A percentile compares a stretch with the other conserved stretches of the same genome.
Conservation (phyloP, 108 stramenopile species). For the Aurantiochytrium sp. region DNA sequence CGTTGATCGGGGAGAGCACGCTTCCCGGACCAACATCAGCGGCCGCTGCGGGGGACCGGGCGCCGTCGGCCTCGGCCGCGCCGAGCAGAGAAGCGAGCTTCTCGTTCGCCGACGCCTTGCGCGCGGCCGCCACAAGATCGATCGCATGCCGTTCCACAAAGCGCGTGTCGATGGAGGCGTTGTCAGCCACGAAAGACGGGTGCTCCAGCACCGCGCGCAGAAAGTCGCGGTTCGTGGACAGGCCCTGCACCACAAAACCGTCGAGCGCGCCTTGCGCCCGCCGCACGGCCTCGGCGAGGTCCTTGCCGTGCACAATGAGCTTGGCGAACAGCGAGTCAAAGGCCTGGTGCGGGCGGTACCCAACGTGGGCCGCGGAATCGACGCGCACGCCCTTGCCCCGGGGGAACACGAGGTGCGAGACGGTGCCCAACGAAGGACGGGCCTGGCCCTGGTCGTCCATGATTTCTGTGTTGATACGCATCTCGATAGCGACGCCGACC, state of each 20-base stretch:
- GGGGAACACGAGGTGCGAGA: constrained; percentile 84
- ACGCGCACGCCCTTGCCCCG: constrained; percentile 85
- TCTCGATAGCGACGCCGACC: constrained; percentile 83
- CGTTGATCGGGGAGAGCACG: constrained; percentile 89
- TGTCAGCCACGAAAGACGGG: constrained; percentile 63
- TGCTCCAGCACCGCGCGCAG: constrained; percentile 79
- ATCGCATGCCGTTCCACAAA: constrained; percentile 65
- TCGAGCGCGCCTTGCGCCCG: constrained; percentile 76
- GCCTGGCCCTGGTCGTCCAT: constrained; percentile 44
- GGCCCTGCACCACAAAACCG: constrained; percentile 88
- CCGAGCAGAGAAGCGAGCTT: constrained; percentile 70
- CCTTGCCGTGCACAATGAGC: constrained; percentile 77
- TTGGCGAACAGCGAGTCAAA: constrained; percentile 90
- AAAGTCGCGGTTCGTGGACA: constrained; percentile 81
- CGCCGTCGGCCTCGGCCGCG: background rate
- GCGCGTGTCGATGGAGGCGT: constrained; percentile 74
- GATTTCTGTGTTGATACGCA: constrained; percentile 90
- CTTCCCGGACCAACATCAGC: constrained; percentile 39
- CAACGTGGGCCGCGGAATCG: constrained; percentile 57
- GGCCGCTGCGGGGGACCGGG: background rate
- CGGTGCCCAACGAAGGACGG: constrained; percentile 85
- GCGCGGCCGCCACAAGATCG: background rate
- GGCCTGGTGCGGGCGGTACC: constrained; percentile 52
- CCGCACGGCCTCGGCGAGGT: constrained; percentile 71
- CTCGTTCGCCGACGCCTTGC: constrained; percentile 59